phyloP scores from a whole-genome alignment of 495 filamentous ascomycete species.

The Podospora comata region DNA sequence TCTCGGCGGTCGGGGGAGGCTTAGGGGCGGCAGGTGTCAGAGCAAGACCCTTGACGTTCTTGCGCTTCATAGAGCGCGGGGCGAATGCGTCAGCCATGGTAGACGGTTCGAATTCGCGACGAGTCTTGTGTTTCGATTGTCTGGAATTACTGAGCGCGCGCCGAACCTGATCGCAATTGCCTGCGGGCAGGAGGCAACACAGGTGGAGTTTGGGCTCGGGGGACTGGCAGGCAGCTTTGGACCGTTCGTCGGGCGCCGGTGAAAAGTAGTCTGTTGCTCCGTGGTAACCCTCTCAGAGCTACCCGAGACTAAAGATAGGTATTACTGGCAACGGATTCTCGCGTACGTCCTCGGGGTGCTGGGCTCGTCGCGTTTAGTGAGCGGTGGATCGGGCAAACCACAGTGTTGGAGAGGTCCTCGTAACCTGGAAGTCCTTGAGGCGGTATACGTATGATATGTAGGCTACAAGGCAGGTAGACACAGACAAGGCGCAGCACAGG shows the following conservation, averaged over 20 bases:
- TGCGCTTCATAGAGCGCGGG: slow-evolving; percentile 89
- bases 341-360: not conserved
- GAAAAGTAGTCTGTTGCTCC: not conserved
- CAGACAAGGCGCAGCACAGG: not conserved
- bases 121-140: not conserved
- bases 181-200: not conserved
- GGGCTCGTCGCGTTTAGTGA: not conserved
- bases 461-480: not conserved
- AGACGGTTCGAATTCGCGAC: slow-evolving; percentile 16
- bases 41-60: slow-evolving; percentile 95
- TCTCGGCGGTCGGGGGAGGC: slow-evolving; percentile 42
- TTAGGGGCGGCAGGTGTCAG: slow-evolving; percentile 65
- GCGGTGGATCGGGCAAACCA: not conserved
- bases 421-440: no score
- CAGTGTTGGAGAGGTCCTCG: not conserved
- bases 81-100: slow-evolving; percentile 84
- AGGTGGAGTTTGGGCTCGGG: not conserved
- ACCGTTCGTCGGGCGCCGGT: not conserved
- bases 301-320: no score
- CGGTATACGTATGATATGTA: not conserved
- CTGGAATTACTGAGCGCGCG: not conserved
- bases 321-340: not conserved
- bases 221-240: not conserved
- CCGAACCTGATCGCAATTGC: not conserved
- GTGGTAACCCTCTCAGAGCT: no score